phyloP scores from a whole-genome alignment of 306 rosid species.

The Adenanthera pavonina region DNA sequence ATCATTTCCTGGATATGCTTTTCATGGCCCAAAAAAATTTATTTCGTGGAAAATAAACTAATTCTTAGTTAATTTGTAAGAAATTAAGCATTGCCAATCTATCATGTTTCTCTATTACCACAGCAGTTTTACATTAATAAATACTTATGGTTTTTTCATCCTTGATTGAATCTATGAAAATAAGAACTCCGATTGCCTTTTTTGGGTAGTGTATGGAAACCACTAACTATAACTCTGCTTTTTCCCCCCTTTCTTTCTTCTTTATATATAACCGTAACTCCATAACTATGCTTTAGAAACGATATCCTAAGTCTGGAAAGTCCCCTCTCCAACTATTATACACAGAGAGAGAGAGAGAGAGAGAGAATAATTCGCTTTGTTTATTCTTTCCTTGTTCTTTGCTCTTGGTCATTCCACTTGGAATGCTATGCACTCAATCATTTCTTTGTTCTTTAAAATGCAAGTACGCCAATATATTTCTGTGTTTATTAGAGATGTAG shows the following conservation, averaged over 20 bases:
- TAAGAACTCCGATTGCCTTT: not conserved
- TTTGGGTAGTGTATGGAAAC: not conserved
- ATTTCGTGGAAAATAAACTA: not conserved
- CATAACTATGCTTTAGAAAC: not conserved
- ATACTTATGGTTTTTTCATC: not conserved
- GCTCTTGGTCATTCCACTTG: not conserved
- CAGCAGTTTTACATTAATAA: not conserved
- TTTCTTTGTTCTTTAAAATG: not conserved
- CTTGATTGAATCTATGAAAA: not conserved
- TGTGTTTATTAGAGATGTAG: not conserved
- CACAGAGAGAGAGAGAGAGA: too few species aligned
- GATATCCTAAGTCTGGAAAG: not conserved
- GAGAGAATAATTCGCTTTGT: not conserved
- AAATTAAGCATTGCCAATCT: not conserved
- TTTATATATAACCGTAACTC: too few species aligned
- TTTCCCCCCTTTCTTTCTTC: too few species aligned
- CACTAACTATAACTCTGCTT: not conserved
- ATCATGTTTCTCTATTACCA: not conserved
- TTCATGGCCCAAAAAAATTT: not conserved
- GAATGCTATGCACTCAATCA: not conserved
- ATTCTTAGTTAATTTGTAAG: not conserved
- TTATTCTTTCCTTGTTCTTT: not conserved
- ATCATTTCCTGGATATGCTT: slow-evolving; percentile 23
- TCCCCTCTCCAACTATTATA: not conserved
- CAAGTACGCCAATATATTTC: not conserved